Percentiles rank a stretch among this genome's conserved stretches.
These are phyloP conservation scores for Neurospora sp. DNA, from an alignment of 2,329 filamentous ascomycete species.

Conservation along the genomic window DNA sequence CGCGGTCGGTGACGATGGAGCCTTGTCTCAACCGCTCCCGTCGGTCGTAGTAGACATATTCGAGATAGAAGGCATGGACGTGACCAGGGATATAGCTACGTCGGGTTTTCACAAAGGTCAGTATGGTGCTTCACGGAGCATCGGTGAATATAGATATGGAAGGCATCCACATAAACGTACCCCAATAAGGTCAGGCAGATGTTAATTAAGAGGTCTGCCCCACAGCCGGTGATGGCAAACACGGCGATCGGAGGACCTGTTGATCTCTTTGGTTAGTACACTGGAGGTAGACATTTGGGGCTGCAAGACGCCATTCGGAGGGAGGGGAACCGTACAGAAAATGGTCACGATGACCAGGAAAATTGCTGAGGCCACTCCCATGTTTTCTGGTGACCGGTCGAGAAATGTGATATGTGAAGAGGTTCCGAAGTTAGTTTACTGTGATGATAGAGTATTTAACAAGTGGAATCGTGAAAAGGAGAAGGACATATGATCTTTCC, in stretches of 20 bases:
- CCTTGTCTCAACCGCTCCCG: slow-evolving; percentile 53
- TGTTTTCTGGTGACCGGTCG: slow-evolving; percentile 22
- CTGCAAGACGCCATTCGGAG: background rate
- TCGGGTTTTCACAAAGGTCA: background rate
- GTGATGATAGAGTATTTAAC: background rate
- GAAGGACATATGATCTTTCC: background rate
- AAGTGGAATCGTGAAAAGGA: background rate
- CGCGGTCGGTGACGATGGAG: slow-evolving; percentile 36
- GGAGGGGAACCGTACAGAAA: slow-evolving; percentile 31
- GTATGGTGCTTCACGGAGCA: background rate
- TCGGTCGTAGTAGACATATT: slow-evolving; percentile 76
- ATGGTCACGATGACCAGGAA: slow-evolving; percentile 43
- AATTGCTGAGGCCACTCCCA: slow-evolving; percentile 40
- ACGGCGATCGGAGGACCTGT: slow-evolving; percentile 59
- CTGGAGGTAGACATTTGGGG: background rate
- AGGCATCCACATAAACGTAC: slow-evolving; percentile 24
- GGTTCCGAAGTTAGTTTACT: background rate
- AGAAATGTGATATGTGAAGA: background rate
- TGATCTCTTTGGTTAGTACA: background rate
- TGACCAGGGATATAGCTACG: slow-evolving; percentile 64
- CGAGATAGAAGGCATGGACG: slow-evolving; percentile 70
- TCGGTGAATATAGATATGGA: background rate
- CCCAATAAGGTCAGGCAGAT: slow-evolving; percentile 57
- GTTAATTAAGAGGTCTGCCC: slow-evolving; percentile 56
- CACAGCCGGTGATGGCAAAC: slow-evolving; percentile 55